Percentiles rank a stretch among this genome's conserved stretches.
phyloP scores from a whole-genome alignment of 2,329 filamentous ascomycete species.

The Botrytis cinerea region DNA sequence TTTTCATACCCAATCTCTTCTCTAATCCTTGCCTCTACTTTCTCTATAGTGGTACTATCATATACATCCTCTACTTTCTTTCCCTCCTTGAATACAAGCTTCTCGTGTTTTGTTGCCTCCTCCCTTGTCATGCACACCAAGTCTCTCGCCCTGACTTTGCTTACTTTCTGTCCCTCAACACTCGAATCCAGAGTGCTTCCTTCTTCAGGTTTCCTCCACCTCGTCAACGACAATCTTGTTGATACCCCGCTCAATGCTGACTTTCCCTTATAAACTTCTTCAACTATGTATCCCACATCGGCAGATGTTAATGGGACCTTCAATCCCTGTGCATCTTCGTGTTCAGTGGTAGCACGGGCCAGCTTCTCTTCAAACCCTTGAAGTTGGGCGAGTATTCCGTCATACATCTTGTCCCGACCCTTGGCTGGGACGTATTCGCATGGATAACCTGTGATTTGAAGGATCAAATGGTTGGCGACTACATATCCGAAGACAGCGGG shows the following conservation, averaged over 20 bases:
- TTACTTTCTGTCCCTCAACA: conserved; percentile 74
- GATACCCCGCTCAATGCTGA: conserved; percentile 81
- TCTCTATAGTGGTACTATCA: conserved; percentile 62
- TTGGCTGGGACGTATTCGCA: conserved; percentile 81
- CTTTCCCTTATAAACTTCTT: conserved; percentile 83
- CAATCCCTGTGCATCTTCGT: conserved; percentile 61
- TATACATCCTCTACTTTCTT: conserved; percentile 74
- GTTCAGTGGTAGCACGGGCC: conserved; percentile 53
- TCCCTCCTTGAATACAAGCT: conserved; percentile 70
- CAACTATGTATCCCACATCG: conserved; percentile 84
- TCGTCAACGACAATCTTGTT: conserved; percentile 74
- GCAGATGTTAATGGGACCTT: conserved; percentile 75
- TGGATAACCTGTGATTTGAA: conserved; percentile 79
- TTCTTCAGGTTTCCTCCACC: conserved; percentile 70
- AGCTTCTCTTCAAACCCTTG: conserved; percentile 76
- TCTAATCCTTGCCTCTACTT: conserved; percentile 64
- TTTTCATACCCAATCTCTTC: conserved; percentile 66
- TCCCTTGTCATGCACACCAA: conserved; percentile 93
- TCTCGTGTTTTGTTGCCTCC: conserved; percentile 78
- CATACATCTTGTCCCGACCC: conserved; percentile 87
- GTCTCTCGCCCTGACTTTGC: conserved; percentile 67
- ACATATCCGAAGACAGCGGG: conserved; percentile 93
- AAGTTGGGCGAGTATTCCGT: conserved; percentile 73
- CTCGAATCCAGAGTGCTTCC: conserved; percentile 61
- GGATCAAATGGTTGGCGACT: conserved; percentile 88